Conservation (phyloP, 345 rosid genomes). For the Angophora floribunda region DNA sequence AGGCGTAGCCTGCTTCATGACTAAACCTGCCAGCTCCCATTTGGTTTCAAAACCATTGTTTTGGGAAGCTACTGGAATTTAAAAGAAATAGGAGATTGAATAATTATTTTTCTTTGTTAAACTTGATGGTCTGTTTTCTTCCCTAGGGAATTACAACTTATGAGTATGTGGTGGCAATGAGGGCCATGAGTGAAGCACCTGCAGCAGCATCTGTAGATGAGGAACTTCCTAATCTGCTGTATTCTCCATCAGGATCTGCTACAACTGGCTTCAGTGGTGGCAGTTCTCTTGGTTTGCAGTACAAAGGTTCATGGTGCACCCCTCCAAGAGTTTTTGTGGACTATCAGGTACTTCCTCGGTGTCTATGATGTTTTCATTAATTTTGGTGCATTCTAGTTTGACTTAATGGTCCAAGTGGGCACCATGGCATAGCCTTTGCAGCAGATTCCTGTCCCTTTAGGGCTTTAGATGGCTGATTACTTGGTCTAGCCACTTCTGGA, state of each 20-base stretch:
- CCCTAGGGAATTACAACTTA: constrained; percentile 84
- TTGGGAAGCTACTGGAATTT: background rate
- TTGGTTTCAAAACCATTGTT: background rate
- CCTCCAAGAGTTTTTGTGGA: constrained; percentile 95
- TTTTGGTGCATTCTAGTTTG: background rate
- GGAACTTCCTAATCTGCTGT: constrained; percentile 48
- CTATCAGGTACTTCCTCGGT: constrained; percentile 51
- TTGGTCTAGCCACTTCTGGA: background rate
- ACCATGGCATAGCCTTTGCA: background rate
- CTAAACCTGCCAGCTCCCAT: background rate
- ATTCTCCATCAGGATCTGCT: constrained; percentile 87
- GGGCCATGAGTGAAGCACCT: constrained; percentile 89
- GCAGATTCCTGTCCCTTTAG: background rate
- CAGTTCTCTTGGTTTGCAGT: constrained; percentile 74
- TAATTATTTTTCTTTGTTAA: background rate
- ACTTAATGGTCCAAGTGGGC: background rate
- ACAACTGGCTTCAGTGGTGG: constrained; percentile 89
- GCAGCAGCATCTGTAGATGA: constrained; percentile 68
- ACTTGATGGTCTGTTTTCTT: background rate
- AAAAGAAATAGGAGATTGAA: background rate
- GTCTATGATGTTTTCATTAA: background rate
- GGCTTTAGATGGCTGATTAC: background rate
- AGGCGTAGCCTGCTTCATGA: background rate
- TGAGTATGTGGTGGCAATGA: constrained; percentile 88
- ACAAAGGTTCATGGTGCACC: constrained; percentile 94